These are phyloP conservation scores for Saprolegnia parasitica DNA, from an alignment of 352 stramenopile species.

Conservation along the genomic window DNA sequence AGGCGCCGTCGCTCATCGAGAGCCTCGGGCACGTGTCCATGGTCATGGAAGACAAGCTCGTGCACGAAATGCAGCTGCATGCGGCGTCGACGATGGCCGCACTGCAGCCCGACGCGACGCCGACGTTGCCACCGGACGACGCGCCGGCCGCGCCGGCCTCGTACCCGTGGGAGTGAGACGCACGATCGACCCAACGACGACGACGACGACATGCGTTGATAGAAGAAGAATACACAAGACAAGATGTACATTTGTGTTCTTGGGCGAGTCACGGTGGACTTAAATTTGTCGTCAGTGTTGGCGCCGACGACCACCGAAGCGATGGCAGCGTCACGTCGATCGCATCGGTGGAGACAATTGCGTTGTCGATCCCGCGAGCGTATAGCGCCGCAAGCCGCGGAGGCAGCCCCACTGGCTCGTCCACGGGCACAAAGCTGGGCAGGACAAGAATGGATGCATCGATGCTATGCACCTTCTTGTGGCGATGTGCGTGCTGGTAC, in stretches of 20 bases:
- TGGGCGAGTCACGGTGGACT: too few relatives aligned
- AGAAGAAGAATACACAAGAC: neutral
- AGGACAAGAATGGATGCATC: neutral
- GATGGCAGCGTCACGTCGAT: neutral
- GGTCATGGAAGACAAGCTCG: constrained; percentile 14
- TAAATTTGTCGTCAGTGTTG: neutral
- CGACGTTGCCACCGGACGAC: neutral
- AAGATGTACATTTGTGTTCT: neutral
- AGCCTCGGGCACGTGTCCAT: constrained; percentile 15
- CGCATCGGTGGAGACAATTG: neutral
- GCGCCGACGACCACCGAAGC: neutral
- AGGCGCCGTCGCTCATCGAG: neutral
- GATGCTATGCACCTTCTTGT: neutral
- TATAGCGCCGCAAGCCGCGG: neutral
- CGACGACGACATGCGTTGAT: too few relatives aligned
- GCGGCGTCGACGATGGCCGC: neutral
- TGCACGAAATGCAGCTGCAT: neutral
- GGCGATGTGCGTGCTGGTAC: neutral
- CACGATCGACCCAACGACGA: too few relatives aligned
- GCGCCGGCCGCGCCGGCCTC: neutral
- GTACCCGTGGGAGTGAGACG: constrained; percentile 5
- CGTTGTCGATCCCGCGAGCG: neutral
- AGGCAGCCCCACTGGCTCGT: neutral
- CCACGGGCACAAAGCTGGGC: neutral
- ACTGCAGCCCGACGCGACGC: neutral